Evolutionary conservation across 2,329 filamentous ascomycete species (phyloP).

Genomic region (Fulvia fulva): DNA sequence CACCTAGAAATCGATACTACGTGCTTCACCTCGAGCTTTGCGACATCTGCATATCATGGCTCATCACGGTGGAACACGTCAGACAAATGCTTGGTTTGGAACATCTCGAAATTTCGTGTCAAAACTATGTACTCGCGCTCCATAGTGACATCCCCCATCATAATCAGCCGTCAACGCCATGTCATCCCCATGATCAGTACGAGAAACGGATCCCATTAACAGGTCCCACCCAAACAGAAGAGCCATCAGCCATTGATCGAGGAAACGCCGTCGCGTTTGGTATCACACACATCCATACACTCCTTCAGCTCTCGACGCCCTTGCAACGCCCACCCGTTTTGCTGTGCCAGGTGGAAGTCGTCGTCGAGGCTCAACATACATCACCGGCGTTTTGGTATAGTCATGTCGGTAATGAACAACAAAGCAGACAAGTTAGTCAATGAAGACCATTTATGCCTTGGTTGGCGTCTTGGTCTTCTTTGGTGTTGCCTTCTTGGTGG

Average conservation of each 20-base stretch:
- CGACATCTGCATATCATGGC: background rate
- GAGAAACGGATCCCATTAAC: constrained; percentile 7
- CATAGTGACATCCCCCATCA: constrained; percentile 13
- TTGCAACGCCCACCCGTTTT: constrained; percentile 3
- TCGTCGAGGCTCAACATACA: background rate
- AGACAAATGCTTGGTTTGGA: background rate
- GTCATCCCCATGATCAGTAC: constrained; percentile 1
- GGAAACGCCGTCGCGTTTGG: constrained; percentile 4
- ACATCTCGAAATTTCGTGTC: constrained; percentile 8
- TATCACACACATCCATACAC: constrained; percentile 9
- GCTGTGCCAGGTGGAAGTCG: background rate
- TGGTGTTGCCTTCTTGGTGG: constrained; percentile 41
- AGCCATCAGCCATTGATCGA: constrained; percentile 1
- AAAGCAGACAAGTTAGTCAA: background rate
- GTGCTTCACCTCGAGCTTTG: background rate
- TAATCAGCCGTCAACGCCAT: constrained; percentile 11
- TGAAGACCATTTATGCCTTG: constrained; percentile 15
- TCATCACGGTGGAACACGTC: background rate
- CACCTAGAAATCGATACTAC: background rate
- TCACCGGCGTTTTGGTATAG: constrained; percentile 1
- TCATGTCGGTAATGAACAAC: background rate
- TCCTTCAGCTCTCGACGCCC: constrained; percentile 1
- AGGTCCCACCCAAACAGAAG: background rate
- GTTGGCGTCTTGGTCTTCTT: constrained; percentile 44
- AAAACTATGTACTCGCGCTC: constrained; percentile 12